Percentiles rank a stretch among this genome's conserved stretches.
phyloP scores from a whole-genome alignment of 306 rosid genomes.

The Myrica gale region DNA sequence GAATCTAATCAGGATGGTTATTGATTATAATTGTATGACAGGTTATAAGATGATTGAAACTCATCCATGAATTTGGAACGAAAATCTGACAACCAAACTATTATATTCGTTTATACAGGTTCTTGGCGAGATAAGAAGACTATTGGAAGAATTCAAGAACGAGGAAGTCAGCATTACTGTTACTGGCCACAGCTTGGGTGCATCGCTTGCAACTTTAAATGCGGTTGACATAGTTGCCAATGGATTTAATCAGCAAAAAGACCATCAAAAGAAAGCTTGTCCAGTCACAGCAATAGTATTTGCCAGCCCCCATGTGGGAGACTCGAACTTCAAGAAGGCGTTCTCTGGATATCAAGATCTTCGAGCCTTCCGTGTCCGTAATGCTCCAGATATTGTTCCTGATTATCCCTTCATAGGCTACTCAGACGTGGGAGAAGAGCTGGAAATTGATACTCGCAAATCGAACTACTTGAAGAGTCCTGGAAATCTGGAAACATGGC shows the following conservation, averaged over 20 bases:
- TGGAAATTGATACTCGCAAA: constrained; percentile 55
- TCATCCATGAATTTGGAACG: neutral
- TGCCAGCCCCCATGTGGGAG: constrained; percentile 83
- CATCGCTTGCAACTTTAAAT: constrained; percentile 71
- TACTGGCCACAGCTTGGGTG: constrained; percentile 88
- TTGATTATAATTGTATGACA: no score
- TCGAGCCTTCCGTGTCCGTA: constrained; percentile 44
- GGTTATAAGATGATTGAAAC: neutral
- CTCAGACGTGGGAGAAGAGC: constrained; percentile 64
- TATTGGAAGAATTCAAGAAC: constrained; percentile 57
- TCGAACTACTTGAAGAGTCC: constrained; percentile 71
- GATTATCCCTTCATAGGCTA: constrained; percentile 67
- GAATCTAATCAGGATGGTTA: neutral
- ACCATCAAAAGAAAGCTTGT: constrained; percentile 26
- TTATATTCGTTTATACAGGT: constrained; percentile 41
- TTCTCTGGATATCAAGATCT: constrained; percentile 41
- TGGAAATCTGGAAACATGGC: constrained; percentile 60
- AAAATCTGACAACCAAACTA: no score
- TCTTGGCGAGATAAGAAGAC: constrained; percentile 56
- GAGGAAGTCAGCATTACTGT: constrained; percentile 82
- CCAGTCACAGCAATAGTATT: constrained; percentile 65
- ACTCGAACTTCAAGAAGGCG: constrained; percentile 44
- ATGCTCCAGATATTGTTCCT: constrained; percentile 71
- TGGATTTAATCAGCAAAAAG: constrained; percentile 43
- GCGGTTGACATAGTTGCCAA: constrained; percentile 74